Evolutionary conservation across 495 filamentous ascomycete genomes (phyloP).

Genomic region (Aspergillus nanangensis): DNA sequence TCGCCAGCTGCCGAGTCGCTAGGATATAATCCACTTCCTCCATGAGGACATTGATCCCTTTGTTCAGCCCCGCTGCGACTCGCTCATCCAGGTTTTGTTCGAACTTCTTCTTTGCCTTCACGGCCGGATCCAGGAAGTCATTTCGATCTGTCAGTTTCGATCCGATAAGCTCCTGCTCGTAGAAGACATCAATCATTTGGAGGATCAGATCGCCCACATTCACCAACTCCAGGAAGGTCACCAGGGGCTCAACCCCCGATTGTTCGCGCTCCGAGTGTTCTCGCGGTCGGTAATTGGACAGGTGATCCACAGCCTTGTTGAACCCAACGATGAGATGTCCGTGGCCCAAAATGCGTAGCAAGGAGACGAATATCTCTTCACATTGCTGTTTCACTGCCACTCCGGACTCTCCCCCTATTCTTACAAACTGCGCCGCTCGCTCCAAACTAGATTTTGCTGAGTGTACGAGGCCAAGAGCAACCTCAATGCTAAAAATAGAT

Average conservation of each 20-base stretch:
- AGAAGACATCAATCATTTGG: conserved; percentile 99
- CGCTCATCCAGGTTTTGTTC: conserved; percentile 98
- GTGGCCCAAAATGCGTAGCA: conserved; percentile 77
- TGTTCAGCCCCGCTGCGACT: conserved; percentile 92
- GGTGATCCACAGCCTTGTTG: conserved; percentile 83
- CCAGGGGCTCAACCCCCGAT: conserved; percentile 78
- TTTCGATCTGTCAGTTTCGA: conserved; percentile 82
- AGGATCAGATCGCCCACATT: conserved; percentile 98
- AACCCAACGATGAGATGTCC: conserved; percentile 91
- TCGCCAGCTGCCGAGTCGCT: conserved; percentile 79
- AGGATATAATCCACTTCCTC: conserved; percentile 95
- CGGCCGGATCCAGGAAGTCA: conserved; percentile 89
- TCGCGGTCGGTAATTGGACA: conserved; percentile 87
- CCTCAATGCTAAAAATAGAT: conserved; percentile 92
- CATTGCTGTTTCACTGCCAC: conserved; percentile 87
- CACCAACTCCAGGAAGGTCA: conserved; percentile 95
- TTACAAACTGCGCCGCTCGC: conserved; percentile 75
- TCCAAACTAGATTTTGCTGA: conserved; percentile 87
- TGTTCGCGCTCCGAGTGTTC: conserved; percentile 69
- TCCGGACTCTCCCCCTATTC: conserved; percentile 71
- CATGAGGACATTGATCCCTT: conserved; percentile 97
- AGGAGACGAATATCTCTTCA: conserved; percentile 77
- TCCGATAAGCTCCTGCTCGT: conserved; percentile 85
- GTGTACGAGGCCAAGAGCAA: conserved; percentile 86
- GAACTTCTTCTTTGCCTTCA: conserved; percentile 94